Percentiles rank a stretch among this genome's conserved stretches.
Conservation (phyloP, 2,329 filamentous ascomycete genomes). For the Tolypocladium capitatum region DNA sequence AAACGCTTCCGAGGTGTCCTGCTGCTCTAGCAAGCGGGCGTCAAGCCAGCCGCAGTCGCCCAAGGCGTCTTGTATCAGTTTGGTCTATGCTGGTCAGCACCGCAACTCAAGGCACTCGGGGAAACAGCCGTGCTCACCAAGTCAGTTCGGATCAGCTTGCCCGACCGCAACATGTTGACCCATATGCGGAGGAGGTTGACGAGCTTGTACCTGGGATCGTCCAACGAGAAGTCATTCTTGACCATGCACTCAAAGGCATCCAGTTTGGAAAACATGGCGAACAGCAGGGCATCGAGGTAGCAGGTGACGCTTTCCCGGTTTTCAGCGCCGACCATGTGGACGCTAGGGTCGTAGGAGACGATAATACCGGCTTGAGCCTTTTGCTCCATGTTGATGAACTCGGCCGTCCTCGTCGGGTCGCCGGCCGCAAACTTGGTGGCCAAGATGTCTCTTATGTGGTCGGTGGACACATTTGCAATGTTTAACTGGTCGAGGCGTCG, state of each 20-base stretch:
- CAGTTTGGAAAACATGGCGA: conserved; percentile 88
- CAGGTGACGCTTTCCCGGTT: conserved; percentile 86
- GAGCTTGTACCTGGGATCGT: conserved; percentile 58
- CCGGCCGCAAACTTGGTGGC: conserved; percentile 52
- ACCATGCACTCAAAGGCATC: conserved; percentile 89
- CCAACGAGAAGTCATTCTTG: conserved; percentile 56
- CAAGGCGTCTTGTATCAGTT: conserved; percentile 68
- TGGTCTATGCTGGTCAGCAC: conserved; percentile 41
- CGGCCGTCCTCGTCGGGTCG: conserved; percentile 60
- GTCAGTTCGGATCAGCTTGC: conserved; percentile 73
- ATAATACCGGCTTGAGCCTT: conserved; percentile 72
- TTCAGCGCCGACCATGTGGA: conserved; percentile 68
- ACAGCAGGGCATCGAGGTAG: conserved; percentile 81
- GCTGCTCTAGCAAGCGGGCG: conserved; percentile 63
- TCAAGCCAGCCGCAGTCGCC: conserved; percentile 83
- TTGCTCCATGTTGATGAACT: conserved; percentile 65
- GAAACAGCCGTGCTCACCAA: conserved; percentile 41
- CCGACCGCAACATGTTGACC: conserved; percentile 82
- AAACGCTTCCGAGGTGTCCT: conserved; percentile 93
- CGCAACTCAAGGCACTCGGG: neutral
- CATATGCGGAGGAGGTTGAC: conserved; percentile 72
- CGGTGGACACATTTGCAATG: conserved; percentile 36
- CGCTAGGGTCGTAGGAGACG: conserved; percentile 56
- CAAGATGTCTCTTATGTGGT: conserved; percentile 43
- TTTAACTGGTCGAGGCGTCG: conserved; percentile 28